Evolutionary conservation across 306 rosid genomes (phyloP), one percentile per base, ranked within the genome.

Genomic region (Rosa multiflora): DNA sequence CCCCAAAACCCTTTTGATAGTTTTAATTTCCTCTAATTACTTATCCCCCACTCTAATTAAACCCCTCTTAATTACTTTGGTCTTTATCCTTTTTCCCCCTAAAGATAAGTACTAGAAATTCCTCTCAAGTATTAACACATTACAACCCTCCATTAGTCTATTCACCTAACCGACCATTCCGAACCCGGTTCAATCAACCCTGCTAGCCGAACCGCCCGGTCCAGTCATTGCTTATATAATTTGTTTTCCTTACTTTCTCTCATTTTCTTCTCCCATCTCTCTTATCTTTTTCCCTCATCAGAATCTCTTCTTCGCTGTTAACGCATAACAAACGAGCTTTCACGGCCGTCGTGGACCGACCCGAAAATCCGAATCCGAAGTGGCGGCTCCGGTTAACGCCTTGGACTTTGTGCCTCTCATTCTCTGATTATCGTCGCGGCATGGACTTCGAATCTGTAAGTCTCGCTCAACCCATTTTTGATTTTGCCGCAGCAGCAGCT

Each of bases 391-490:
- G 78, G 72, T 80, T 92, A 12, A 9, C 75, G 82, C 84, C 56
- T 40, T 18, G n/a, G 7, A 14, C 74, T 76, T 81, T 81, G 55
- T 42, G 52, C 75, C 62, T 11, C 75, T 61, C 86, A 78, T 86
- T 59, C 32, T 58, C 67, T 26, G 71, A 20, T 23, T 11, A 39
- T 8, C 8, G 35, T 32, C 10, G 46, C 64, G 21, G 73, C 76
- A 58, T 84, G 80, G 61, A 64, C 81, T 73, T 70, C 55, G 74
- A 86, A 83, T 90, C 90, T 80, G 89, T 87, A 87, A 86, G 89
- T 83, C 49, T 72, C 82, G 78, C 67, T 74, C 58, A 59, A 46
- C 78, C 70, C 88, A 53, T 85, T 88, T 83, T 44, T 44, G 47
- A 20, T 35, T 37, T 6, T 85, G 76, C 76, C 66, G 70, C 26